These are phyloP conservation scores for Xylaria digitata DNA, from an alignment of 2,329 filamentous ascomycete species.

Conservation along the genomic window DNA sequence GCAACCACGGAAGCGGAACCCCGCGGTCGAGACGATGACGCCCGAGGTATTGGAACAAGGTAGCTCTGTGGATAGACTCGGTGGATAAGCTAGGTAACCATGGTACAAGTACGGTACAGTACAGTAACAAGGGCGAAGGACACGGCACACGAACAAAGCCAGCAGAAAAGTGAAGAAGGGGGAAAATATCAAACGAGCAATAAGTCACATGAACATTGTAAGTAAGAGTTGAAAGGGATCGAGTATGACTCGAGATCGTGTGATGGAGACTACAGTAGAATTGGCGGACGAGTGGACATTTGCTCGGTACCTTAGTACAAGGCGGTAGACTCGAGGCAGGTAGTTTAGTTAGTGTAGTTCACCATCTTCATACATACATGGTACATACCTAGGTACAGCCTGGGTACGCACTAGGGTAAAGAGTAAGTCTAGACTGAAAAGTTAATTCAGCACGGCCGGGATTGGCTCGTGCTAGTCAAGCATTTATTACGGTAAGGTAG, in stretches of 20 bases:
- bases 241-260: constrained; percentile 40
- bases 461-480: constrained; percentile 40
- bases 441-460: constrained; percentile 39
- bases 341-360: too few species aligned
- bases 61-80: constrained; percentile 15
- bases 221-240: constrained; percentile 2
- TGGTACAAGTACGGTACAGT: constrained; percentile 14
- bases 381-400: too few species aligned
- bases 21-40: constrained; percentile 43
- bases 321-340: constrained; percentile 9
- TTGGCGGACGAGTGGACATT: constrained; percentile 26
- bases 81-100: neutral
- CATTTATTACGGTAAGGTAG: neutral
- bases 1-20: constrained; percentile 34
- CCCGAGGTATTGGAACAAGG: constrained; percentile 23
- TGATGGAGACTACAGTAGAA: constrained; percentile 26
- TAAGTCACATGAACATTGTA: constrained; percentile 18
- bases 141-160: constrained; percentile 9
- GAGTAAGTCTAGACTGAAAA: constrained; percentile 17
- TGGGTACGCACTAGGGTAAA: too few species aligned
- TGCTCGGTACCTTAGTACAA: constrained; percentile 17
- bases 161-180: constrained; percentile 7
- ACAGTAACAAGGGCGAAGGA: constrained; percentile 1
- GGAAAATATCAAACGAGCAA: constrained; percentile 1
- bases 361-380: too few species aligned